These are phyloP conservation scores for Mycena sanguinolenta DNA, from an alignment of 768 basidiomycete species.

Conservation along the genomic window DNA sequence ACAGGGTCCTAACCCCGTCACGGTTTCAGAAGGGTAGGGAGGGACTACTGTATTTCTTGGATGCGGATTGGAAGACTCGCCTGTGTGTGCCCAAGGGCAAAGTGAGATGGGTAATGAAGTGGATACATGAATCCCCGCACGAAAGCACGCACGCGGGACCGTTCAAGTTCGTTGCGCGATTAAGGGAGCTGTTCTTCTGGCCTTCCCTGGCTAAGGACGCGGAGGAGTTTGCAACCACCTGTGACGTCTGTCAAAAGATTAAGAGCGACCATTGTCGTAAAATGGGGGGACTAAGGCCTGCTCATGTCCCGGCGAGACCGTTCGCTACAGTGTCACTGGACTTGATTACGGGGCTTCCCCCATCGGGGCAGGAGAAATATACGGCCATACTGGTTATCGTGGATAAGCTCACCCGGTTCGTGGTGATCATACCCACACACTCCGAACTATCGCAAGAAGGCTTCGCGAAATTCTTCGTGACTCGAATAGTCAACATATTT, in stretches of 20 bases:
- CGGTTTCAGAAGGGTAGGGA: too few relatives aligned
- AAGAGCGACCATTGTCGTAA: not conserved
- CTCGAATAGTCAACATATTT: not conserved
- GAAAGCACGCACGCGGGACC: too few relatives aligned
- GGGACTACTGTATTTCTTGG: not conserved
- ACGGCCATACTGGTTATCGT: not conserved
- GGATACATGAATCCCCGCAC: not conserved
- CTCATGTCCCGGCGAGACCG: not conserved
- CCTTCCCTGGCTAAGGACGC: too few relatives aligned
- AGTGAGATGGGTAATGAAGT: not conserved
- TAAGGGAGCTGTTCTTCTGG: too few relatives aligned
- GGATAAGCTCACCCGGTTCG: not conserved
- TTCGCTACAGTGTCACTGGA: not conserved
- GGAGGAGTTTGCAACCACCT: not conserved
- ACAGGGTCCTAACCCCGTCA: too few relatives aligned
- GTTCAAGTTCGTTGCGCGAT: too few relatives aligned
- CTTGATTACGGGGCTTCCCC: not conserved
- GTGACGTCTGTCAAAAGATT: not conserved
- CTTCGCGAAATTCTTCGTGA: not conserved
- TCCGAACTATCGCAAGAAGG: not conserved
- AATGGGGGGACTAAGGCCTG: not conserved
- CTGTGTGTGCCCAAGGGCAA: not conserved
- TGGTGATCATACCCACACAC: not conserved
- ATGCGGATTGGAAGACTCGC: not conserved
- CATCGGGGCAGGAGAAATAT: not conserved